Evolutionary conservation across 2,329 filamentous ascomycete genomes (phyloP).

Genomic region (Ceratocystis eucalypticola): DNA sequence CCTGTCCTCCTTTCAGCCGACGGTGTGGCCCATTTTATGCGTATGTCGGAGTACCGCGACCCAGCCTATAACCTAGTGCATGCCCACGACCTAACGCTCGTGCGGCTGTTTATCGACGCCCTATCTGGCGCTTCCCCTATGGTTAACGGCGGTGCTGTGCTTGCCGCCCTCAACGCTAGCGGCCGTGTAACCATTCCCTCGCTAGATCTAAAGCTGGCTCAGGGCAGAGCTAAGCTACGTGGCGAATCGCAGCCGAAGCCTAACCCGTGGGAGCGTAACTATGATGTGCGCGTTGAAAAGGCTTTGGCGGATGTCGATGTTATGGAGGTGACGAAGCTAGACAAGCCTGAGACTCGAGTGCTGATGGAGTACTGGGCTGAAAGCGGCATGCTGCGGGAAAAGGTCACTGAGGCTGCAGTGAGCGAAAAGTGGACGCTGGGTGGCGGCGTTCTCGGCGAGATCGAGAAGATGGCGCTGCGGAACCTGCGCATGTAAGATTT

Average conservation of each 20-base stretch:
- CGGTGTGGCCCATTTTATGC: conserved; percentile 70
- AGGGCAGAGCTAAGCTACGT: conserved; percentile 36
- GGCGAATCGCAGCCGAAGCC: conserved; percentile 29
- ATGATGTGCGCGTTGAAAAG: conserved; percentile 44
- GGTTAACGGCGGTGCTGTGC: conserved; percentile 62
- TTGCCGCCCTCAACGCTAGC: conserved; percentile 60
- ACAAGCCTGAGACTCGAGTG: conserved; percentile 58
- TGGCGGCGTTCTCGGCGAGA: conserved; percentile 69
- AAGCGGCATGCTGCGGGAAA: conserved; percentile 62
- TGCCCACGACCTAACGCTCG: conserved; percentile 66
- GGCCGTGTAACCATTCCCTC: conserved; percentile 53
- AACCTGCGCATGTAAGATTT: conserved; percentile 33
- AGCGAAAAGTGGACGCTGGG: conserved; percentile 73
- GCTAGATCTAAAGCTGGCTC: conserved; percentile 53
- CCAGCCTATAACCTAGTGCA: conserved; percentile 63
- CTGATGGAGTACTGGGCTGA: conserved; percentile 90
- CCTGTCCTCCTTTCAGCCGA: conserved; percentile 65
- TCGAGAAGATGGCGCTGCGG: conserved; percentile 54
- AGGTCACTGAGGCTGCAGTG: conserved; percentile 57
- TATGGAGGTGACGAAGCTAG: conserved; percentile 52
- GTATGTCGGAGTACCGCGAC: conserved; percentile 58
- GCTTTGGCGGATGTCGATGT: conserved; percentile 38
- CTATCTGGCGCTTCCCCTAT: conserved; percentile 46
- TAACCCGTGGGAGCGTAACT: conserved; percentile 42
- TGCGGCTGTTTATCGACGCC: conserved; percentile 60